These are phyloP conservation scores for Eragrostis tef DNA, from an alignment of 202 grass and related monocot species.

Conservation along the genomic window DNA sequence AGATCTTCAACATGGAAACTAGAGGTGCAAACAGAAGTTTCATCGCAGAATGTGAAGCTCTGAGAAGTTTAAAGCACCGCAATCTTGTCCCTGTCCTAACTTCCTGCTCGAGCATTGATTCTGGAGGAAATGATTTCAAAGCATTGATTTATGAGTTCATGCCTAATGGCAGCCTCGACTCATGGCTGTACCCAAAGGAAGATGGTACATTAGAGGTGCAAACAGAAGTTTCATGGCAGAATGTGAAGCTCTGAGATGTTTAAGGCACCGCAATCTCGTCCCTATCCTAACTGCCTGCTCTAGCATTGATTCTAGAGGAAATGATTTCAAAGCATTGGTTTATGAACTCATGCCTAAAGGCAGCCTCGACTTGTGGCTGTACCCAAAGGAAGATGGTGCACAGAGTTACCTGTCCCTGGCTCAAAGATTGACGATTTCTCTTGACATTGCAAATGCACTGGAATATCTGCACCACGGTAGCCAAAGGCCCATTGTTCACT, in stretches of 20 bases:
- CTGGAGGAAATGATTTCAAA: constrained; percentile 19
- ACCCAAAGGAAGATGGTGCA: not conserved
- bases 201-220: too few species aligned
- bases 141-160: constrained; percentile 3
- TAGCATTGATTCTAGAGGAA: constrained; percentile 12
- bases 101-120: constrained; percentile 22
- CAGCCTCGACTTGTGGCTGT: not conserved
- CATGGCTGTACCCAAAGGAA: not conserved
- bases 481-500: constrained; percentile 15
- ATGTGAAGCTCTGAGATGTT: constrained; percentile 29
- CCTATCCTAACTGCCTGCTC: constrained; percentile 15
- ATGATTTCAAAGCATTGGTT: constrained; percentile 28
- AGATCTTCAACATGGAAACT: constrained; percentile 16
- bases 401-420: not conserved
- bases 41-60: constrained; percentile 26
- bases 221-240: constrained; percentile 28
- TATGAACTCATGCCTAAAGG: not conserved
- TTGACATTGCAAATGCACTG: constrained; percentile 25
- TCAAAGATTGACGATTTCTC: not conserved
- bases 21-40: constrained; percentile 27
- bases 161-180: not conserved
- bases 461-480: constrained; percentile 19
- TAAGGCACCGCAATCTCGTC: constrained; percentile 31
- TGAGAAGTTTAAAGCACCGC: constrained; percentile 27
- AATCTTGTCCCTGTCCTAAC: constrained; percentile 17